Percentiles rank a stretch among this genome's conserved stretches.
These are phyloP conservation scores for Chionographis japonica DNA, from an alignment of 106 monocot genomes.

Conservation along the genomic window DNA sequence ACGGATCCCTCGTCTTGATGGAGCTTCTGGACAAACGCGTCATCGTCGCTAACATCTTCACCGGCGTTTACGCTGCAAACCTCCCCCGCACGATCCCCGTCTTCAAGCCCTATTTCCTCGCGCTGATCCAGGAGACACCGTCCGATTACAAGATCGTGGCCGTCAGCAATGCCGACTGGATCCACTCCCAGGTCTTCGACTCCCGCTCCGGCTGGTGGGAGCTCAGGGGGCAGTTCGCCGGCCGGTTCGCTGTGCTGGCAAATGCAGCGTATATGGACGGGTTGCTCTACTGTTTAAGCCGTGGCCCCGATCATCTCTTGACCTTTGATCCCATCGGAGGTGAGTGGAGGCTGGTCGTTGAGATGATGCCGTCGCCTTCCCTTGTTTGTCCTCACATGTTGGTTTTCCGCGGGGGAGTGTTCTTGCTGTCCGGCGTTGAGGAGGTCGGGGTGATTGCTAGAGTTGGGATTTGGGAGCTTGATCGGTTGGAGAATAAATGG, in stretches of 20 bases:
- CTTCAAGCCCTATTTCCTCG: neutral
- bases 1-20: too few relatives aligned
- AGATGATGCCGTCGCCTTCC: neutral
- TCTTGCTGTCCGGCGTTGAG: slow-evolving; percentile 24
- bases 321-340: slow-evolving; percentile 11
- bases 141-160: slow-evolving; percentile 8
- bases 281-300: slow-evolving; percentile 11
- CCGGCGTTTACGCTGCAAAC: too few relatives aligned
- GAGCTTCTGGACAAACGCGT: too few relatives aligned
- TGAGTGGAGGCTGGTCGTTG: slow-evolving; percentile 1
- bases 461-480: slow-evolving; percentile 19
- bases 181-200: slow-evolving; percentile 12
- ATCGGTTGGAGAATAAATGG: slow-evolving; percentile 13
- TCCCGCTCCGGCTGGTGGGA: slow-evolving; percentile 11
- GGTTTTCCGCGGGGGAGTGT: slow-evolving; percentile 5
- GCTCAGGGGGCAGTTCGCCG: neutral
- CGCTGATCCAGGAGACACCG: neutral
- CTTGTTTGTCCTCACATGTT: neutral
- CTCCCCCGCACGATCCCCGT: too few relatives aligned
- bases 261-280: slow-evolving; percentile 3
- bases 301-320: slow-evolving; percentile 18
- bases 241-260: slow-evolving; percentile 7
- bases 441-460: slow-evolving; percentile 3
- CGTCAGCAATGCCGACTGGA: slow-evolving; percentile 2
- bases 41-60: neutral